Percentiles rank a stretch among this genome's conserved stretches.
Conservation (phyloP, 1,284 basidiomycete species). For the Apiotrichum veenhuisii region DNA sequence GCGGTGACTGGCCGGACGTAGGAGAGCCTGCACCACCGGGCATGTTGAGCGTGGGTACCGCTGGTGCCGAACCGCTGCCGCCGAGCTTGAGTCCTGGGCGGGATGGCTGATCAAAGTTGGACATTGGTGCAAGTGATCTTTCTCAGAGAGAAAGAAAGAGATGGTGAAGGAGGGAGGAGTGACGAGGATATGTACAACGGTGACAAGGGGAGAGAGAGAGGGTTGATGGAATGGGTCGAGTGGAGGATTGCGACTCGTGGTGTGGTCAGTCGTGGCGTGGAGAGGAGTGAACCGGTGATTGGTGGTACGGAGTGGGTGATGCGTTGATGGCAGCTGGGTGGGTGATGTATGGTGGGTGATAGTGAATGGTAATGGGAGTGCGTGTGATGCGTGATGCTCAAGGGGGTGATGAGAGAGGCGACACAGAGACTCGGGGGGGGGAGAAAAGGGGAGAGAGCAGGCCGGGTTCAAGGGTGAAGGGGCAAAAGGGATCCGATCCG, state of each 20-base stretch:
- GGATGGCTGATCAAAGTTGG: not conserved
- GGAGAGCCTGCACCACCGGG: not conserved
- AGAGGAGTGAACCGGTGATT: not conserved
- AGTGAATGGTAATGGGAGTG: too few relatives aligned
- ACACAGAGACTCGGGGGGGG: too few relatives aligned
- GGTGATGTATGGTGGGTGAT: too few relatives aligned
- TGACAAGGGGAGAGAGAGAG: too few relatives aligned
- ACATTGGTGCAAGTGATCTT: not conserved
- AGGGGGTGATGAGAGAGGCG: too few relatives aligned
- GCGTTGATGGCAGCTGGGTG: too few relatives aligned
- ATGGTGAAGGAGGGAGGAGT: not conserved
- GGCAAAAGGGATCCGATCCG: too few relatives aligned
- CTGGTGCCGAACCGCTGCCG: not conserved
- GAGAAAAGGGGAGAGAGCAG: too few relatives aligned
- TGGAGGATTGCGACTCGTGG: not conserved
- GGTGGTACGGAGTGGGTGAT: not conserved
- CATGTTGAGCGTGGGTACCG: conserved; percentile 2
- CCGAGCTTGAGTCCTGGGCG: not conserved
- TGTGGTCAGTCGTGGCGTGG: not conserved
- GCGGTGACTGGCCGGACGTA: not conserved
- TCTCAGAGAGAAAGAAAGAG: too few relatives aligned
- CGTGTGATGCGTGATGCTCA: too few relatives aligned
- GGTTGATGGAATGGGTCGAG: not conserved
- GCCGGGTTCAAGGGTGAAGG: too few relatives aligned
- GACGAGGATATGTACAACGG: too few relatives aligned